A percentile compares a stretch with the other conserved stretches of the same genome.
These are phyloP conservation scores for Perkinsus marinus DNA, from an alignment of 169 alveolate genomes.

Conservation along the genomic window DNA sequence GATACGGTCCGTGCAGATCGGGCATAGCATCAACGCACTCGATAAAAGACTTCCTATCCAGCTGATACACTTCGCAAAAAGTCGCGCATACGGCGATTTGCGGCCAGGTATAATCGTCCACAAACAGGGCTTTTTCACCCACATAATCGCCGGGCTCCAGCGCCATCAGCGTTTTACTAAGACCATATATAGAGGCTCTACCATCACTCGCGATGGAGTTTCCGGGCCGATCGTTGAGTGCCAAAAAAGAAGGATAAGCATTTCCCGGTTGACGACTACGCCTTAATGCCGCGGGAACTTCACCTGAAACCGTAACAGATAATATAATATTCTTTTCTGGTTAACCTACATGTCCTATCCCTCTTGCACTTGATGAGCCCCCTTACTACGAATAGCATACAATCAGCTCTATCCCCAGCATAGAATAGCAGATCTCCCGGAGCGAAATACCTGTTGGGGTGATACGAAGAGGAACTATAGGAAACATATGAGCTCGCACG, in stretches of 20 bases:
- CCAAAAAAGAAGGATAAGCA: background rate
- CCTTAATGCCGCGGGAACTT: background rate
- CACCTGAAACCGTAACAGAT: background rate
- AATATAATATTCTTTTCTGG: no score
- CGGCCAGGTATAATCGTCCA: background rate
- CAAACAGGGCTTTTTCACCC: background rate
- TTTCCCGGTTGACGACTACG: no score
- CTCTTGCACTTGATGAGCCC: background rate
- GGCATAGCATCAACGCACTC: background rate
- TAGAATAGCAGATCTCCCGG: background rate
- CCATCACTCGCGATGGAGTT: background rate
- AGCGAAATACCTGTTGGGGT: background rate
- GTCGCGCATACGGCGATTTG: background rate
- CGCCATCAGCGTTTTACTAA: background rate
- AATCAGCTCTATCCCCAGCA: background rate
- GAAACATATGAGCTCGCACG: no score
- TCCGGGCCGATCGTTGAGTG: background rate
- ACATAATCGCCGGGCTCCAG: background rate
- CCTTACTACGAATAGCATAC: background rate
- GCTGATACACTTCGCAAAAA: background rate
- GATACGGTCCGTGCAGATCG: background rate
- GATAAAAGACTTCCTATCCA: background rate
- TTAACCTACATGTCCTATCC: background rate
- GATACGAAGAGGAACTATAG: no score
- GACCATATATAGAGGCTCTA: background rate